Evolutionary conservation across 2,329 filamentous ascomycete species (phyloP).

Genomic region (Davidsoniella eucalypti): DNA sequence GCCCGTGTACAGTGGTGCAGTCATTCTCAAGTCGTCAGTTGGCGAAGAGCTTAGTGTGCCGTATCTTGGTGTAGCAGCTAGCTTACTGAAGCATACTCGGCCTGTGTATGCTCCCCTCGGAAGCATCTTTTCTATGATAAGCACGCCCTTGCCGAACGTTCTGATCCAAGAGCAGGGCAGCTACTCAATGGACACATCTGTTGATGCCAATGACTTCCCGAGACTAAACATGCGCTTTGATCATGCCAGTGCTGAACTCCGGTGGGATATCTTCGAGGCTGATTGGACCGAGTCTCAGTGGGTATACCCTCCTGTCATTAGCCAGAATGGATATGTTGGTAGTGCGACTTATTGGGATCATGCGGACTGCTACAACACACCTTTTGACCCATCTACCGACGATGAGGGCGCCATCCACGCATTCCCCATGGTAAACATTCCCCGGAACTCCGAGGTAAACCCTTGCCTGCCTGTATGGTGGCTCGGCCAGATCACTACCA

Average conservation of each 20-base stretch:
- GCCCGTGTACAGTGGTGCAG: slow-evolving; percentile 29
- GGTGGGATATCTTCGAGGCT: slow-evolving; percentile 26
- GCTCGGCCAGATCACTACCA: too few relatives aligned
- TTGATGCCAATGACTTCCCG: slow-evolving; percentile 14
- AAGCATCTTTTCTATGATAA: neutral
- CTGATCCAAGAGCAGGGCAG: neutral
- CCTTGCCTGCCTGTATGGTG: too few relatives aligned
- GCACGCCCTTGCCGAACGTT: neutral
- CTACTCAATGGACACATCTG: neutral
- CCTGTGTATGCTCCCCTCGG: neutral
- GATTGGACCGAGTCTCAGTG: slow-evolving; percentile 24
- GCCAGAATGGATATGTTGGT: slow-evolving; percentile 25
- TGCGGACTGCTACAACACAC: too few relatives aligned
- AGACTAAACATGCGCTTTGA: slow-evolving; percentile 16
- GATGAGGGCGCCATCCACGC: too few relatives aligned
- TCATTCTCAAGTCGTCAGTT: slow-evolving; percentile 24
- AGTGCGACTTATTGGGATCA: too few relatives aligned
- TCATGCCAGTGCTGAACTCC: slow-evolving; percentile 21
- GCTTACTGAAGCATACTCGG: slow-evolving; percentile 2
- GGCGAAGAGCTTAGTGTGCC: slow-evolving; percentile 26
- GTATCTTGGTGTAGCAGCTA: slow-evolving; percentile 18
- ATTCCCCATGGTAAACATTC: too few relatives aligned
- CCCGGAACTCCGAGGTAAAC: too few relatives aligned
- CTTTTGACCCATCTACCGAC: too few relatives aligned
- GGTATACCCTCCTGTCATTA: slow-evolving; percentile 25